These are phyloP conservation scores for Leishmania martiniquensis DNA, from an alignment of 208 protist genomes.

Conservation along the genomic window DNA sequence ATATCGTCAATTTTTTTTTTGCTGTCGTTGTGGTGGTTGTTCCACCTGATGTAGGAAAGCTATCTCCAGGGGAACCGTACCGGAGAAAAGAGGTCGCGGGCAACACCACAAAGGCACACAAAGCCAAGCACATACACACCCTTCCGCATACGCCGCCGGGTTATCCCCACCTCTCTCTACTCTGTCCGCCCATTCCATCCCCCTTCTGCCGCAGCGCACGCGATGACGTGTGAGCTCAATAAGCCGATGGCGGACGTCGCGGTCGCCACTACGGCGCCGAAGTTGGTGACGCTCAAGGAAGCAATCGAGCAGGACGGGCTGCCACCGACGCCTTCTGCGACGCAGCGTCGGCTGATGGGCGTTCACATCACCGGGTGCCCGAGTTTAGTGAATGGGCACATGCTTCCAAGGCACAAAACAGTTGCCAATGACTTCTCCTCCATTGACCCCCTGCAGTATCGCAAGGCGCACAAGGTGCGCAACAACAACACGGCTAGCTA, in stretches of 20 bases:
- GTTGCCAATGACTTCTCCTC: constrained; percentile 42
- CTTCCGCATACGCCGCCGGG: background rate
- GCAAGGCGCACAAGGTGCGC: constrained; percentile 47
- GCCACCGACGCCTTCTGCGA: constrained; percentile 30
- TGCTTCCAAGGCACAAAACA: constrained; percentile 41
- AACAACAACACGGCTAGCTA: constrained; percentile 44
- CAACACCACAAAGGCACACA: background rate
- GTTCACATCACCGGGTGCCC: constrained; percentile 82
- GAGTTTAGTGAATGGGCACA: constrained; percentile 53
- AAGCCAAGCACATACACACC: no score
- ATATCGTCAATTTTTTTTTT: no score
- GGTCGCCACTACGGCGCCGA: background rate
- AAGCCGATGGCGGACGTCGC: background rate
- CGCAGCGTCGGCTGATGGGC: constrained; percentile 59
- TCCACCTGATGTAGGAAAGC: background rate
- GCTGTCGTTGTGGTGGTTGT: background rate
- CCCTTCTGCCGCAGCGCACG: background rate
- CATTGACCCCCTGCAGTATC: constrained; percentile 48
- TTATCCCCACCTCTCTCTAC: background rate
- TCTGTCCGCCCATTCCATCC: background rate
- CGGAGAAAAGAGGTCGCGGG: background rate
- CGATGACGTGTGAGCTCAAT: constrained; percentile 10
- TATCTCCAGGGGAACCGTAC: background rate
- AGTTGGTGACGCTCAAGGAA: constrained; percentile 26
- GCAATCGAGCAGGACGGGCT: constrained; percentile 29